Base-by-base conservation (phyloP, 768 basidiomycete species). In the Nevesoporus exiguus region DNA sequence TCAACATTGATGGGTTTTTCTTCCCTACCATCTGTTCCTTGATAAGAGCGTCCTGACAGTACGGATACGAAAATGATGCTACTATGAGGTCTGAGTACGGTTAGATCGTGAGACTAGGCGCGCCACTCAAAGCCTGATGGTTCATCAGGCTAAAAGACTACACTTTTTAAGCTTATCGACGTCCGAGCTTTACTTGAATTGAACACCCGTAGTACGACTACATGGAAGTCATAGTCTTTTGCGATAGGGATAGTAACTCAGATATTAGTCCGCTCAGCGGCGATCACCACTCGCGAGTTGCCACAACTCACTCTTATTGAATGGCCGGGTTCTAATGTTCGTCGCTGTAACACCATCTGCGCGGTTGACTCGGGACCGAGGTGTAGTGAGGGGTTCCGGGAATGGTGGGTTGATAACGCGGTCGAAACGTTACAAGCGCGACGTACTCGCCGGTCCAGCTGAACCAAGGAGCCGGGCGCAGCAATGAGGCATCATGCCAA, bases 251-350 rank as follows among this genome's bases (percentile, higher is more conserved):
- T 5, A 25, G 6, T 30, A 48, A 19, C 47, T 42, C 55, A 50
- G 59, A 58, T 65, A 58, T 13, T 5, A n/a, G 29, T 62, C 58
- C 54, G 51, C 54, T 54, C 54, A 17, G 51, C 43, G 49, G 24
- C 41, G 49, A 49, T 62, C 34, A 42, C 34, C 43, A 45, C 54
- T 7, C 34, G 15, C 40, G 36, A 22, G 29, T 10, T 17, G 11
- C 40, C 21, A 11, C 36, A 41, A 40, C 15, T 17, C 15, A 45
- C 43, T 41, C 39, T 37, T 30, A 47, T 49, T 49, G 44, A 56
- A 46, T 47, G 51, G 44, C 52, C 51, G 51, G 36, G 51, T 51
- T 52, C 46, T 40, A 49, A 51, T 40, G 17, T 29, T 29, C 27
- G 27, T 29, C 27, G 27, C 8, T 8, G 27, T 29, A 29, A 8